These are phyloP conservation scores for Alternaria gaisen DNA, from an alignment of 2,329 filamentous ascomycete genomes.

Conservation along the genomic window DNA sequence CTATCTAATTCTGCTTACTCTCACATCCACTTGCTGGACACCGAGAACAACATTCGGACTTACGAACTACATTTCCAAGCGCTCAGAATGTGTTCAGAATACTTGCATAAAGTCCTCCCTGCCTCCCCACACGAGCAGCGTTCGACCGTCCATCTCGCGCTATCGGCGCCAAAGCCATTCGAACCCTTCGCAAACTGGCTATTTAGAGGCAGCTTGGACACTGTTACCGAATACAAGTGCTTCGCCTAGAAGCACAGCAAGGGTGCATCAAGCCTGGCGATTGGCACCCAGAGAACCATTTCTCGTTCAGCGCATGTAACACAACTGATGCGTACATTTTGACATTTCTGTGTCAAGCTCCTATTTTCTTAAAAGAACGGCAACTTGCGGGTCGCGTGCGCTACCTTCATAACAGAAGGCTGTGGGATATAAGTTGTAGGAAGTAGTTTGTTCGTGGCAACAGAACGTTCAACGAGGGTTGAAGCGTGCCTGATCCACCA, in stretches of 20 bases:
- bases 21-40: too few species aligned
- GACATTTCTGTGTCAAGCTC: neutral
- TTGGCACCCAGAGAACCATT: neutral
- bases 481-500: neutral
- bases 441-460: neutral
- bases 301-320: neutral
- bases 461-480: conserved; percentile 2
- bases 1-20: too few species aligned
- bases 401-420: neutral
- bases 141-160: too few species aligned
- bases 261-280: neutral
- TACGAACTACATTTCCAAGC: too few species aligned
- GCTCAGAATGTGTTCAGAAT: too few species aligned
- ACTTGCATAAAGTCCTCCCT: too few species aligned
- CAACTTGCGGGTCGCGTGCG: neutral
- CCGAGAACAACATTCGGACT: too few species aligned
- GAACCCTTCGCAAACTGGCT: too few species aligned
- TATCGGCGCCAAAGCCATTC: too few species aligned
- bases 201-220: too few species aligned
- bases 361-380: neutral
- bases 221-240: neutral
- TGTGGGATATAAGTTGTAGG: neutral
- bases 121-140: too few species aligned
- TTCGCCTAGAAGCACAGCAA: neutral
- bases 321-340: neutral